Conservation (phyloP, 1,139 yeast species). For the Pichia sp. region DNA sequence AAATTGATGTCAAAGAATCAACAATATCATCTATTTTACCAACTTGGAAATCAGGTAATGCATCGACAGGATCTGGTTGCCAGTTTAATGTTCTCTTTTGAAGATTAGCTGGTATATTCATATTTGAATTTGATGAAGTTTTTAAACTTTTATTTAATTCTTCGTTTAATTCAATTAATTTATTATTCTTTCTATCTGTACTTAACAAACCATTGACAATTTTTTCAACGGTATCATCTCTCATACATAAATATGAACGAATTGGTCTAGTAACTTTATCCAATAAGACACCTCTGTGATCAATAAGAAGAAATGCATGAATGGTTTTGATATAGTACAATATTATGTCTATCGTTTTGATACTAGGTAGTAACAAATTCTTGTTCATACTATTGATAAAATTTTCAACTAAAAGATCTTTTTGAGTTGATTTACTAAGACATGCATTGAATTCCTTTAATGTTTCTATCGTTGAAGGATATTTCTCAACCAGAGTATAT, state of each 20-base stretch:
- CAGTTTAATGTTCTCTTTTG: conserved; percentile 46
- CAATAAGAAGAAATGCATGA: conserved; percentile 70
- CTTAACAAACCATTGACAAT: conserved; percentile 72
- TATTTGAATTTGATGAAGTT: conserved; percentile 4
- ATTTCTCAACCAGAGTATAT: conserved; percentile 57
- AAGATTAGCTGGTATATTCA: not conserved
- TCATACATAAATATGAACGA: conserved; percentile 58
- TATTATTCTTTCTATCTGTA: conserved; percentile 39
- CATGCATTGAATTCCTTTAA: conserved; percentile 62
- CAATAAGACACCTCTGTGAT: conserved; percentile 81
- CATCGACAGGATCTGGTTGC: conserved; percentile 94
- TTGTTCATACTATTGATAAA: conserved; percentile 53
- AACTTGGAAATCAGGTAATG: conserved; percentile 78
- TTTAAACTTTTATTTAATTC: conserved; percentile 41
- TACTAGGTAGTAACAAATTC: conserved; percentile 74
- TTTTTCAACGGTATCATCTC: conserved; percentile 70
- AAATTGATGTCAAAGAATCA: conserved; percentile 70
- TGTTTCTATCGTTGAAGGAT: conserved; percentile 59
- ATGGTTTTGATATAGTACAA: conserved; percentile 70
- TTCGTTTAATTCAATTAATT: conserved; percentile 48
- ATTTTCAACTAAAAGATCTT: conserved; percentile 51
- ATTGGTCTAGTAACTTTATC: conserved; percentile 80
- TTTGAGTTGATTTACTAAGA: conserved; percentile 37
- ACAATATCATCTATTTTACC: conserved; percentile 66
- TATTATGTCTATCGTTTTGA: conserved; percentile 74